Conservation (phyloP, 371 early-diverging fungal genomes). For the Rhizopus microsporus region DNA sequence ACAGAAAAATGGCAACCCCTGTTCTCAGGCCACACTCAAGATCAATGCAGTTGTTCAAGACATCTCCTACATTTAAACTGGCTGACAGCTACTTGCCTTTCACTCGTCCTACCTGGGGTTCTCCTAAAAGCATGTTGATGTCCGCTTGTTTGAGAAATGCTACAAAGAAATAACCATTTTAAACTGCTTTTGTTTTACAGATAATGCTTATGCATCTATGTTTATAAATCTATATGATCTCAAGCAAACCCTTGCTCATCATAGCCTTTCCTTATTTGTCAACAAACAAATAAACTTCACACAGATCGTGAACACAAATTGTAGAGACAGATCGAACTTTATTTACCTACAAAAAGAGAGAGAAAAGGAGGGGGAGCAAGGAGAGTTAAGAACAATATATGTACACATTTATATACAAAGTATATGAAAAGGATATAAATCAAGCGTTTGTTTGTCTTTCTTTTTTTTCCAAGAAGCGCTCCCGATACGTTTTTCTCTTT, state of each 20-base stretch:
- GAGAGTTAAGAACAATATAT: neutral
- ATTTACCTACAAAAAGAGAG: too few species aligned
- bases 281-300: too few species aligned
- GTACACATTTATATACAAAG: neutral
- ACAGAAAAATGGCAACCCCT: neutral
- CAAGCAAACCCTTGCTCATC: too few species aligned
- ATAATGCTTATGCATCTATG: too few species aligned
- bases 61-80: neutral
- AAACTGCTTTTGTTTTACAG: too few species aligned
- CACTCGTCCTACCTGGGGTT: neutral
- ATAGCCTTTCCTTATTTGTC: too few species aligned
- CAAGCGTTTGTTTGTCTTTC: neutral
- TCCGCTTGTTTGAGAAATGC: too few species aligned
- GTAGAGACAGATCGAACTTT: too few species aligned
- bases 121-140: neutral
- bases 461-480: conserved; percentile 16
- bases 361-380: too few species aligned
- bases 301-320: too few species aligned
- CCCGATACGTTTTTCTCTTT: conserved; percentile 16
- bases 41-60: conserved; percentile 14
- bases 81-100: neutral
- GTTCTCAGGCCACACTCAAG: conserved; percentile 4
- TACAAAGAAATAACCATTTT: too few species aligned
- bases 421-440: neutral
- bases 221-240: too few species aligned